Evolutionary conservation across 768 basidiomycete genomes (phyloP).

Genomic region (Sistotremastrum suecicum): DNA sequence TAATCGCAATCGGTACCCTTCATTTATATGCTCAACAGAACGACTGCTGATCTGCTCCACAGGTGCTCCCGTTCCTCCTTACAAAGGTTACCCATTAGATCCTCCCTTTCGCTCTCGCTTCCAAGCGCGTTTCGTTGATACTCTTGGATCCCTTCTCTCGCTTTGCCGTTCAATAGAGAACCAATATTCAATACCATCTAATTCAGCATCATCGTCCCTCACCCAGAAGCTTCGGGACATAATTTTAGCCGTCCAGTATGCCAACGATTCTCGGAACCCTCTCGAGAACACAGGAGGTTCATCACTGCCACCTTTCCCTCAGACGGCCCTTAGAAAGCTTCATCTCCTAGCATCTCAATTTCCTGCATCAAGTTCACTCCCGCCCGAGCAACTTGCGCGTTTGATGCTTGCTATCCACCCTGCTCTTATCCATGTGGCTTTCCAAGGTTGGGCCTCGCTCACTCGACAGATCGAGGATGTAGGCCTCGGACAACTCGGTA

Average conservation of each 20-base stretch:
- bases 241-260: constrained; percentile 47
- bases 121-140: constrained; percentile 51
- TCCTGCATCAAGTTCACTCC: constrained; percentile 20
- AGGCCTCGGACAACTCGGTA: constrained; percentile 39
- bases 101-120: constrained; percentile 59
- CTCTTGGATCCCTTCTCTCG: constrained; percentile 22
- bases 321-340: constrained; percentile 45
- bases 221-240: constrained; percentile 36
- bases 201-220: constrained; percentile 8
- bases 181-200: constrained; percentile 5
- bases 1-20: constrained; percentile 41
- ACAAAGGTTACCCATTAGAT: constrained; percentile 36
- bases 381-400: constrained; percentile 33
- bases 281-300: constrained; percentile 40
- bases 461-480: constrained; percentile 38
- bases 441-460: constrained; percentile 50
- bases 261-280: constrained; percentile 40
- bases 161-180: constrained; percentile 4
- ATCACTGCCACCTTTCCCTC: constrained; percentile 46
- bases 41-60: no score
- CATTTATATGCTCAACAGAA: no score
- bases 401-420: constrained; percentile 49
- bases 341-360: constrained; percentile 30
- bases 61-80: constrained; percentile 47
- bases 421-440: constrained; percentile 36